A percentile compares a stretch with the other conserved stretches of the same genome.
Conservation (phyloP, 2,329 filamentous ascomycete species). For the Fusarium veterinarium region DNA sequence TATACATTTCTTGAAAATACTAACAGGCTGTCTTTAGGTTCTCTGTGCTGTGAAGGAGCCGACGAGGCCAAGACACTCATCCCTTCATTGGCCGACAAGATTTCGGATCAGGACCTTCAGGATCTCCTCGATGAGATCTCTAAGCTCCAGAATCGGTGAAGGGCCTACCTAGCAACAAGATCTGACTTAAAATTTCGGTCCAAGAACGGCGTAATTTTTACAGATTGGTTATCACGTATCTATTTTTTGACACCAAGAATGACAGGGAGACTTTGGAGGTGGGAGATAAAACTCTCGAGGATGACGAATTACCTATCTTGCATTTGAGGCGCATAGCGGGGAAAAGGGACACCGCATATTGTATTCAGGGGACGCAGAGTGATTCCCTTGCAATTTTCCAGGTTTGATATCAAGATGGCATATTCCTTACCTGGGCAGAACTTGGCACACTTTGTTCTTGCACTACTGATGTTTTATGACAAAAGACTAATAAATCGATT, state of each 20-base stretch:
- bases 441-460: constrained; percentile 19
- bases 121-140: constrained; percentile 90
- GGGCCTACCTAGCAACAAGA: background rate
- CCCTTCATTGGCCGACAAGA: constrained; percentile 88
- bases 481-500: constrained; percentile 34
- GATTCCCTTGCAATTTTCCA: constrained; percentile 21
- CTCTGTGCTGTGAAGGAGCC: constrained; percentile 88
- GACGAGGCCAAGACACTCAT: constrained; percentile 98
- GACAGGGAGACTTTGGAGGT: constrained; percentile 11
- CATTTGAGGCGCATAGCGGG: constrained; percentile 48
- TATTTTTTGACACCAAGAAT: constrained; percentile 17
- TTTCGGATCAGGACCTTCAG: constrained; percentile 88
- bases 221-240: constrained; percentile 23
- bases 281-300: constrained; percentile 3
- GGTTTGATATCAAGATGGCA: constrained; percentile 25
- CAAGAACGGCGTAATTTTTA: constrained; percentile 9
- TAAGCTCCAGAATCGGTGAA: constrained; percentile 70
- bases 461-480: constrained; percentile 39
- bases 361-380: constrained; percentile 15
- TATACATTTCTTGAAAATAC: background rate
- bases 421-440: constrained; percentile 31
- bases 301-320: constrained; percentile 23
- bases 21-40: constrained; percentile 66
- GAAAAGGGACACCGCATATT: constrained; percentile 36
- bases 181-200: background rate